A percentile compares a stretch with the other conserved stretches of the same genome.
Evolutionary conservation across 169 alveolate species (phyloP).

Genomic region (Toxoplasma gondii): DNA sequence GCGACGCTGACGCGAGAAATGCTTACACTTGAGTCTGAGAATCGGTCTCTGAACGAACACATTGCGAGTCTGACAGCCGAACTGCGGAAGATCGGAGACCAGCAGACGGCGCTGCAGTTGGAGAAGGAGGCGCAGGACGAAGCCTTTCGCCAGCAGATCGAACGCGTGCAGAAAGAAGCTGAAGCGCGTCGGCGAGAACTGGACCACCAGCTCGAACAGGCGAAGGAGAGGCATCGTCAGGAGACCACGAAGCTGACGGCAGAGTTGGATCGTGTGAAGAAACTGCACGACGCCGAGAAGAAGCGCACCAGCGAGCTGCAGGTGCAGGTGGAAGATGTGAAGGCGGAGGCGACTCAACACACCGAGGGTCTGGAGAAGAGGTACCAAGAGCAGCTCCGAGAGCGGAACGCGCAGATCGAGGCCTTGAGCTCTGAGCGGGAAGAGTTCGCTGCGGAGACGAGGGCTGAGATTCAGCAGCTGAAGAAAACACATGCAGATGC

Average conservation of each 20-base stretch:
- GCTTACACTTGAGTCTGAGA: neutral
- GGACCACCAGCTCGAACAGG: slow-evolving; percentile 22
- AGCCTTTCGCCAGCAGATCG: slow-evolving; percentile 21
- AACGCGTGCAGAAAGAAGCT: slow-evolving; percentile 49
- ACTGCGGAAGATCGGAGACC: slow-evolving; percentile 56
- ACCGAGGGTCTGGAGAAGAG: neutral
- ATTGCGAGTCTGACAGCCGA: slow-evolving; percentile 33
- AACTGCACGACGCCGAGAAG: slow-evolving; percentile 10
- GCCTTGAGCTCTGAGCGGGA: slow-evolving; percentile 1
- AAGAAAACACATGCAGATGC: neutral
- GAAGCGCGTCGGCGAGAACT: neutral
- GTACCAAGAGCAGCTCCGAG: slow-evolving; percentile 13
- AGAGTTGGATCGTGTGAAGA: neutral
- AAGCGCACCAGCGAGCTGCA: neutral
- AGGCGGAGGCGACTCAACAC: neutral
- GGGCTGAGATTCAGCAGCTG: neutral
- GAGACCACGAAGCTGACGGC: neutral
- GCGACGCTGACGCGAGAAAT: slow-evolving; percentile 45
- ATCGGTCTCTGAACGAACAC: slow-evolving; percentile 20
- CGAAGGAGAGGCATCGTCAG: neutral
- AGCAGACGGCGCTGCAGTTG: slow-evolving; percentile 57
- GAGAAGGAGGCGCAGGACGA: slow-evolving; percentile 52
- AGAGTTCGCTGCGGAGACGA: neutral
- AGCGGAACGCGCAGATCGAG: neutral
- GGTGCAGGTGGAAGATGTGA: neutral